Conservation (phyloP, 257 asterid species). For the Perilla frutescens region DNA sequence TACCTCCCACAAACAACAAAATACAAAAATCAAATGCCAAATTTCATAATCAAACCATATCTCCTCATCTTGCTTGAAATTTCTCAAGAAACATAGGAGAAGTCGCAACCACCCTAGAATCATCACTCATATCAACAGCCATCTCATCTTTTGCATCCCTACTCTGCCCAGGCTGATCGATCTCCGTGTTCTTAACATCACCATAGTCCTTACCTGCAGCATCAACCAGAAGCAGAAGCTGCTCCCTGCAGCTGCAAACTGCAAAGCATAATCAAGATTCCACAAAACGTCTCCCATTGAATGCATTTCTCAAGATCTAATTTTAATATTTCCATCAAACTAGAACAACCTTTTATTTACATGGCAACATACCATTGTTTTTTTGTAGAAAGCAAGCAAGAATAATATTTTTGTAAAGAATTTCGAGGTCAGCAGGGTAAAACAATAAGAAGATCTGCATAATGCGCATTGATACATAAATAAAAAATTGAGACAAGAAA, state of each 20-base stretch:
- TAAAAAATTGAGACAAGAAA: too few relatives aligned
- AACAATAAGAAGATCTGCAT: too few relatives aligned
- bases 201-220: constrained; percentile 6
- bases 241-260: constrained; percentile 77
- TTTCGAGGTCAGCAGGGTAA: too few relatives aligned
- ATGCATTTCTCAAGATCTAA: constrained; percentile 37
- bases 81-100: constrained; percentile 71
- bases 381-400: too few relatives aligned
- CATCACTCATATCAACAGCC: constrained; percentile 60
- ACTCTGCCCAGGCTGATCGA: constrained; percentile 29
- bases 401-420: too few relatives aligned
- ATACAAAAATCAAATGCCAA: not conserved
- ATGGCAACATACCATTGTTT: too few relatives aligned
- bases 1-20: not conserved
- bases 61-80: constrained; percentile 68
- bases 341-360: too few relatives aligned
- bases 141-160: constrained; percentile 29
- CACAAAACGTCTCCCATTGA: constrained; percentile 92
- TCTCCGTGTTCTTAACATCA: constrained; percentile 18
- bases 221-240: constrained; percentile 18
- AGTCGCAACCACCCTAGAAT: constrained; percentile 73
- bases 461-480: too few relatives aligned
- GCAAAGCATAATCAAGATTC: constrained; percentile 81
- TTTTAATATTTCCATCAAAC: too few relatives aligned
- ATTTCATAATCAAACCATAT: not conserved